These are phyloP conservation scores for Penicillium canescens DNA, from an alignment of 495 filamentous ascomycete species.

Conservation along the genomic window DNA sequence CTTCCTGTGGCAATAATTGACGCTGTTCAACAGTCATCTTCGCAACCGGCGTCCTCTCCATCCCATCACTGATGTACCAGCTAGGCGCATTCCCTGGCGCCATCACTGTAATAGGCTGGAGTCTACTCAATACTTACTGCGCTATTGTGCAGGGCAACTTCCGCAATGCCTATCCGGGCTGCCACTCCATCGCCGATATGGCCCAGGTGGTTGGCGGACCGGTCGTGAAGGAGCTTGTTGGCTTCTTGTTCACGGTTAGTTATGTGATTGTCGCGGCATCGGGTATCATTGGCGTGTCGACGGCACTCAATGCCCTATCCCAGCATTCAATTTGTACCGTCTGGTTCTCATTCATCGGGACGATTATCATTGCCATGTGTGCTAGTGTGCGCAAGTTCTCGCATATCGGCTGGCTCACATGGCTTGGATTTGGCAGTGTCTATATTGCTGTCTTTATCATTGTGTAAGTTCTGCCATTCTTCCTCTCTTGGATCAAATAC, in stretches of 20 bases:
- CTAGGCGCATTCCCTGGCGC: constrained; percentile 61
- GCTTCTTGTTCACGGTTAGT: constrained; percentile 45
- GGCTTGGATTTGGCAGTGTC: constrained; percentile 44
- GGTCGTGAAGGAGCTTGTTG: constrained; percentile 43
- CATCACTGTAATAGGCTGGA: constrained; percentile 58
- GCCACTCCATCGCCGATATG: constrained; percentile 65
- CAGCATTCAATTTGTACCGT: constrained; percentile 49
- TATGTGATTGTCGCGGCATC: constrained; percentile 50
- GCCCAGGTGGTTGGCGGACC: constrained; percentile 63
- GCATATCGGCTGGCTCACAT: constrained; percentile 48
- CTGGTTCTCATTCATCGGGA: constrained; percentile 43
- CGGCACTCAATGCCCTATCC: constrained; percentile 51
- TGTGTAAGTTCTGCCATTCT: constrained; percentile 29
- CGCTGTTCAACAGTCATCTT: constrained; percentile 36
- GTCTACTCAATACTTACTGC: constrained; percentile 59
- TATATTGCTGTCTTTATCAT: constrained; percentile 51
- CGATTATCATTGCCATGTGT: constrained; percentile 64
- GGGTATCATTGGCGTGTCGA: constrained; percentile 51
- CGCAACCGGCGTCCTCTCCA: constrained; percentile 59
- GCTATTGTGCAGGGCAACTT: constrained; percentile 40
- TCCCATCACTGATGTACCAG: constrained; percentile 60
- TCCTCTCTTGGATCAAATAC: not conserved
- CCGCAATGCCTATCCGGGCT: constrained; percentile 36
- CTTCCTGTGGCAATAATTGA: not conserved
- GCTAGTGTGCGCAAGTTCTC: constrained; percentile 40